A percentile compares a stretch with the other conserved stretches of the same genome.
Conservation (phyloP, 306 rosid species). For the Malus sylvestris region DNA sequence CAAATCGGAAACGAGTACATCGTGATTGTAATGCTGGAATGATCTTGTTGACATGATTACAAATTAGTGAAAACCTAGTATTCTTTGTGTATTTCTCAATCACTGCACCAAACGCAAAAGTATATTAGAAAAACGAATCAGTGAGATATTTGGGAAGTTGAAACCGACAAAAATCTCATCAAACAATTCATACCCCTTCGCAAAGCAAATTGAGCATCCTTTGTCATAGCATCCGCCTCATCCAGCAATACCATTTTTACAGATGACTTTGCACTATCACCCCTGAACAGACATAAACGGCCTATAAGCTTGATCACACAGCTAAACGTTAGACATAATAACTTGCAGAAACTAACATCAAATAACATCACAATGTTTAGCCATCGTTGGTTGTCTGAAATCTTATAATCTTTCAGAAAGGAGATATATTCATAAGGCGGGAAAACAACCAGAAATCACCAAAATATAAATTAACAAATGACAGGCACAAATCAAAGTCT, state of each 20-base stretch:
- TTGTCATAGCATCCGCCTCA: constrained; percentile 99
- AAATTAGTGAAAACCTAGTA: constrained; percentile 84
- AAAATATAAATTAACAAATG: neutral
- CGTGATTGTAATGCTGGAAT: constrained; percentile 92
- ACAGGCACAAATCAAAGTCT: constrained; percentile 1
- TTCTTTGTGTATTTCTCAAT: constrained; percentile 88
- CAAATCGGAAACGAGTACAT: constrained; percentile 94
- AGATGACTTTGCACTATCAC: constrained; percentile 57
- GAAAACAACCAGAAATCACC: neutral
- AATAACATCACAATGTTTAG: neutral
- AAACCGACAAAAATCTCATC: neutral
- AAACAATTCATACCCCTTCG: constrained; percentile 61
- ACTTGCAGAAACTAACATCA: neutral
- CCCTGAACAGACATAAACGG: neutral
- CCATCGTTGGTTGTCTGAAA: neutral
- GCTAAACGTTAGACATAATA: neutral
- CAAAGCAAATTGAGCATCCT: constrained; percentile 94
- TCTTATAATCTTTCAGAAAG: neutral
- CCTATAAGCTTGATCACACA: neutral
- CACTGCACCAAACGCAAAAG: constrained; percentile 42
- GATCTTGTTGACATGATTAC: constrained; percentile 95
- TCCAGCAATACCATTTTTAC: constrained; percentile 83
- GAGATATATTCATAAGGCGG: neutral
- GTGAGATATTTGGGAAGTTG: neutral
- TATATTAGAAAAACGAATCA: constrained; percentile 1